These are phyloP conservation scores for Rhexocercosporidium sp. DNA, from an alignment of 2,329 filamentous ascomycete species.

Conservation along the genomic window DNA sequence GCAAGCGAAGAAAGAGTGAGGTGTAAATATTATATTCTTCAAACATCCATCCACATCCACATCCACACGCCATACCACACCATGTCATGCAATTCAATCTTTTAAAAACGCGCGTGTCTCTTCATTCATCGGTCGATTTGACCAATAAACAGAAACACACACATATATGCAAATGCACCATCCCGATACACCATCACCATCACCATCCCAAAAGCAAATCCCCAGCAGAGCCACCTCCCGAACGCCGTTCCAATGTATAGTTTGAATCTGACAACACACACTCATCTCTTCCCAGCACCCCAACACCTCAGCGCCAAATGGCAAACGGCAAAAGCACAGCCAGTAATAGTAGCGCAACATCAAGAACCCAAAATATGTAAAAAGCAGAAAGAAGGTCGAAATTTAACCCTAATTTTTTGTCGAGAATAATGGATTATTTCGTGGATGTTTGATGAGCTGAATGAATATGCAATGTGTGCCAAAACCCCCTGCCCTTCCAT, in stretches of 20 bases:
- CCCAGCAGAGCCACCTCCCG: not conserved
- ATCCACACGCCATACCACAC: too few relatives aligned
- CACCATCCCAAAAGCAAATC: not conserved
- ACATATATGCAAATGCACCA: constrained; percentile 19
- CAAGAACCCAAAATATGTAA: not conserved
- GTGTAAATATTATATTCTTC: too few relatives aligned
- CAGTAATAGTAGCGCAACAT: not conserved
- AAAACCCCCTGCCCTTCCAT: not conserved
- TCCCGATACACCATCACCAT: constrained; percentile 6
- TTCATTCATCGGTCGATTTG: too few relatives aligned
- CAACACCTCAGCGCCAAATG: constrained; percentile 19
- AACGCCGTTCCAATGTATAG: constrained; percentile 27
- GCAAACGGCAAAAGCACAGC: too few relatives aligned
- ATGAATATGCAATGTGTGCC: constrained; percentile 2
- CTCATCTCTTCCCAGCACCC: not conserved
- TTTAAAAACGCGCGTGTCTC: too few relatives aligned
- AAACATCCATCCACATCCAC: too few relatives aligned
- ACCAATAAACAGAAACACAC: not conserved
- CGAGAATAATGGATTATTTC: not conserved
- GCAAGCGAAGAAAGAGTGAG: too few relatives aligned
- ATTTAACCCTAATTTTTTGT: not conserved
- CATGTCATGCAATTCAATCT: too few relatives aligned
- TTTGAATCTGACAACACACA: not conserved
- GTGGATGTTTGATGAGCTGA: not conserved
- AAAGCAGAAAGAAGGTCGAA: not conserved